Conservation (phyloP, 2,329 filamentous ascomycete genomes). For the Aureobasidium sp. region DNA sequence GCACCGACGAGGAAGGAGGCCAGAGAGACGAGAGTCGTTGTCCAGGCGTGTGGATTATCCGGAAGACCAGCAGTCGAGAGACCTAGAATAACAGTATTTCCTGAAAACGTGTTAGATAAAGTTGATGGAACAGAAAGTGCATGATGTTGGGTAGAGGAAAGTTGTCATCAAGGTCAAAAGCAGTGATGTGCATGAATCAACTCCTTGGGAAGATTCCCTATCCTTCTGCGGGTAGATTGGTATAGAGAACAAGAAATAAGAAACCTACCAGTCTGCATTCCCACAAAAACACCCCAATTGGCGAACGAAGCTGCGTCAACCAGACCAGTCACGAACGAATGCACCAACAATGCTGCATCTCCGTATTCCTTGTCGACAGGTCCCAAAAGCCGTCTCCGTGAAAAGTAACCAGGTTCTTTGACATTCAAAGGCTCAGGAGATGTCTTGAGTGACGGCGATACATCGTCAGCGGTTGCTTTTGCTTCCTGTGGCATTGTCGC, state of each 20-base stretch:
- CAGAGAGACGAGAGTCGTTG: constrained; percentile 61
- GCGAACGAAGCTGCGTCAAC: constrained; percentile 54
- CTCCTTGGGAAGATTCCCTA: neutral
- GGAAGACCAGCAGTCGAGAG: constrained; percentile 63
- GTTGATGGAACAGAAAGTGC: neutral
- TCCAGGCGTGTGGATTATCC: constrained; percentile 58
- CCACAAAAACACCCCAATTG: constrained; percentile 56
- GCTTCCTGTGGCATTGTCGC: constrained; percentile 17
- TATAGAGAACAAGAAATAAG: neutral
- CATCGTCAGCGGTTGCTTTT: constrained; percentile 14
- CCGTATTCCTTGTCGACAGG: constrained; percentile 34
- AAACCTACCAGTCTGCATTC: constrained; percentile 57
- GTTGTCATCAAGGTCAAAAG: too few relatives aligned
- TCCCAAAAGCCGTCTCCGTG: constrained; percentile 30
- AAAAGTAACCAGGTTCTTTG: constrained; percentile 28
- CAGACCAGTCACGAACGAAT: constrained; percentile 52
- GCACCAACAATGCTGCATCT: constrained; percentile 40
- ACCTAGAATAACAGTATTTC: constrained; percentile 70
- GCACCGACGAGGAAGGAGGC: constrained; percentile 60
- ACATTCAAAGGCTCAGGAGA: neutral
- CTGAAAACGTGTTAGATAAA: constrained; percentile 33
- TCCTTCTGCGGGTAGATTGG: neutral
- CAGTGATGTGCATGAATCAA: neutral
- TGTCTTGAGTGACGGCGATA: neutral
- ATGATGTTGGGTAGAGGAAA: neutral